Conservation (phyloP, 805 yeast species). For the Candida peoriensis region DNA sequence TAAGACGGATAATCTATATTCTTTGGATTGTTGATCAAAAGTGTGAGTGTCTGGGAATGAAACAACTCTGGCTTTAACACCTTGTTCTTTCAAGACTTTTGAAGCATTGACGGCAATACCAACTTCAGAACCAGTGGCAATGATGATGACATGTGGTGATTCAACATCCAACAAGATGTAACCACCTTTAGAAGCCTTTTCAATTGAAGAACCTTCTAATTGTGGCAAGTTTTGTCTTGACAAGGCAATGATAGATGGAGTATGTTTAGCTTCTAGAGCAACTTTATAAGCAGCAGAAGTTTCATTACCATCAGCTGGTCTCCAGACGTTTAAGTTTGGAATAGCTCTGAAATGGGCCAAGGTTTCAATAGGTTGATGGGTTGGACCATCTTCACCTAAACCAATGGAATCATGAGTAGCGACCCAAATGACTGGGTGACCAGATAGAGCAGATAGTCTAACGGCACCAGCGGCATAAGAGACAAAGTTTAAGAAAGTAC, state of each 20-base stretch:
- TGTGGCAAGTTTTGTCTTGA: constrained; percentile 91
- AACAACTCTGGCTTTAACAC: constrained; percentile 75
- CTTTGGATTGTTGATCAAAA: constrained; percentile 77
- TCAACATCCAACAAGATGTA: constrained; percentile 64
- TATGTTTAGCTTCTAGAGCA: constrained; percentile 54
- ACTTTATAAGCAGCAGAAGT: constrained; percentile 75
- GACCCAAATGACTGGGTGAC: constrained; percentile 80
- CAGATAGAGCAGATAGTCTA: constrained; percentile 78
- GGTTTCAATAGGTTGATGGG: constrained; percentile 90
- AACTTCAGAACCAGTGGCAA: constrained; percentile 93
- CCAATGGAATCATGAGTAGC: constrained; percentile 91
- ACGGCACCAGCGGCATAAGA: constrained; percentile 84
- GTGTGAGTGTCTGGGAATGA: constrained; percentile 91
- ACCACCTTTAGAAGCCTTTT: constrained; percentile 93
- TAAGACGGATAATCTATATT: constrained; percentile 78
- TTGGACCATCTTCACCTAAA: constrained; percentile 91
- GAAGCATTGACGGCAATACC: constrained; percentile 77
- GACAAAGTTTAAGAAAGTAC: constrained; percentile 94
- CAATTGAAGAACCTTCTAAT: constrained; percentile 86
- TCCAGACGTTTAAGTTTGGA: constrained; percentile 82
- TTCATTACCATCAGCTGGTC: constrained; percentile 93
- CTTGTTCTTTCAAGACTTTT: constrained; percentile 58
- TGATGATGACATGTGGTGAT: constrained; percentile 66
- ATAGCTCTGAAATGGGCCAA: constrained; percentile 80
- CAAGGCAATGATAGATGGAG: constrained; percentile 73